A percentile compares a stretch with the other conserved stretches of the same genome.
Evolutionary conservation across 768 basidiomycete species (phyloP).

Genomic region (Tricholoma hemisulphureum): DNA sequence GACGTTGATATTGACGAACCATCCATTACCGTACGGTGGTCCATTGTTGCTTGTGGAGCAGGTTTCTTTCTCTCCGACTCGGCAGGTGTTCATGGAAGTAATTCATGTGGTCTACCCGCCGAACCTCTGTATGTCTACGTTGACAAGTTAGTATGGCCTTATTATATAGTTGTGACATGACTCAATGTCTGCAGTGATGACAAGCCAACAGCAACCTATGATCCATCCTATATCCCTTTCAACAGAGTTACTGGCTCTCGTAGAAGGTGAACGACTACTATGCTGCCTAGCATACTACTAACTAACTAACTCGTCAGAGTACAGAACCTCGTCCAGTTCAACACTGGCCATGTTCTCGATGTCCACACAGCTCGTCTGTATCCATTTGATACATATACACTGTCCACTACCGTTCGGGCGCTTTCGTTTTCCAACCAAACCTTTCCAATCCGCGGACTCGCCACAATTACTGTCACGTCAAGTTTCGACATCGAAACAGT

Average conservation of each 20-base stretch:
- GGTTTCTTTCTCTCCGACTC: constrained; percentile 45
- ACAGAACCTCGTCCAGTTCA: constrained; percentile 55
- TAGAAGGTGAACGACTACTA: constrained; percentile 34
- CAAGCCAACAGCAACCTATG: constrained; percentile 40
- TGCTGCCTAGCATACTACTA: not conserved
- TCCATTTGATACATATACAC: constrained; percentile 55
- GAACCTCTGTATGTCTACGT: constrained; percentile 44
- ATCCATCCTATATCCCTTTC: constrained; percentile 47
- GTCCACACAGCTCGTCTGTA: constrained; percentile 53
- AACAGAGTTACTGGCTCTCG: constrained; percentile 39
- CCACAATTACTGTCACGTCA: constrained; percentile 44
- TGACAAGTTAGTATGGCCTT: constrained; percentile 40
- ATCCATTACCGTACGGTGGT: constrained; percentile 54
- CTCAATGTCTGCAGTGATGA: constrained; percentile 25
- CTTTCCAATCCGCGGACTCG: constrained; percentile 42
- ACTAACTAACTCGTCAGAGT: constrained; percentile 34
- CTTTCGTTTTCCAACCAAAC: constrained; percentile 32
- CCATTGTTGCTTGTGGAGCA: constrained; percentile 51
- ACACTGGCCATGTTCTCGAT: constrained; percentile 55
- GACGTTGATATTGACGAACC: constrained; percentile 62
- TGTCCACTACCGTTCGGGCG: constrained; percentile 49
- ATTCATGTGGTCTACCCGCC: constrained; percentile 46
- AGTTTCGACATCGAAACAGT: constrained; percentile 43
- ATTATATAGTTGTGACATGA: not conserved
- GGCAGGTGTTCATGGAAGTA: constrained; percentile 44